These are phyloP conservation scores for Terfezia boudieri DNA, from an alignment of 495 filamentous ascomycete species.

Conservation along the genomic window DNA sequence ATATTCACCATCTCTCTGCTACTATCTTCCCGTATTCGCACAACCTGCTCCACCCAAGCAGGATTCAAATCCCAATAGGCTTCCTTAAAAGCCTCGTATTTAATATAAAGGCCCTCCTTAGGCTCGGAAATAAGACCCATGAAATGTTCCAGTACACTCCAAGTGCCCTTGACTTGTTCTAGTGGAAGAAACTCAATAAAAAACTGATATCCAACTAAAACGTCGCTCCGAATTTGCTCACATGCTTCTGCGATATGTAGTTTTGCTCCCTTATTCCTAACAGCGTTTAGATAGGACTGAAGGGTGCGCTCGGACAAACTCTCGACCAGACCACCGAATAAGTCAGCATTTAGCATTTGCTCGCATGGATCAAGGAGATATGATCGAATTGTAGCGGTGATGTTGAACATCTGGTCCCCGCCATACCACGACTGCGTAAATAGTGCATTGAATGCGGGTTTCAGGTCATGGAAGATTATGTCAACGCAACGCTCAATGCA, in stretches of 20 bases:
- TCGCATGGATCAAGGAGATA: slow-evolving; percentile 47
- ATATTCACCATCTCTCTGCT: not conserved
- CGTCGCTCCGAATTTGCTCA: slow-evolving; percentile 16
- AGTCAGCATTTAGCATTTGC: slow-evolving; percentile 62
- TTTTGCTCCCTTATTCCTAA: slow-evolving; percentile 74
- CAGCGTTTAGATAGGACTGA: slow-evolving; percentile 59
- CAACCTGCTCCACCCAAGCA: slow-evolving; percentile 77
- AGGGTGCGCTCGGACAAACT: slow-evolving; percentile 80
- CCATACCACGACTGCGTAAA: slow-evolving; percentile 81
- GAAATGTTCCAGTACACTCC: slow-evolving; percentile 70
- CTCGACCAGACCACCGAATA: slow-evolving; percentile 40
- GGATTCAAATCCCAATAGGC: slow-evolving; percentile 89
- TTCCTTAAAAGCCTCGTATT: slow-evolving; percentile 41
- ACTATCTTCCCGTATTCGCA: slow-evolving; percentile 59
- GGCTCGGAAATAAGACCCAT: slow-evolving; percentile 45
- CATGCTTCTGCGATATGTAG: slow-evolving; percentile 33
- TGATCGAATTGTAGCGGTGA: slow-evolving; percentile 80
- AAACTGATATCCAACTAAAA: slow-evolving; percentile 14
- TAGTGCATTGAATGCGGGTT: slow-evolving; percentile 55
- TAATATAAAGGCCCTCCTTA: no score
- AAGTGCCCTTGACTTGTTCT: slow-evolving; percentile 57
- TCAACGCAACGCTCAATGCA: slow-evolving; percentile 30
- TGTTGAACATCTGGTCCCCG: slow-evolving; percentile 60
- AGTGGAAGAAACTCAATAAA: slow-evolving; percentile 18
- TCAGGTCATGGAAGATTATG: slow-evolving; percentile 36